These are phyloP conservation scores for Monosporascus sp. DNA, from an alignment of 2,329 filamentous ascomycete species.

Conservation along the genomic window DNA sequence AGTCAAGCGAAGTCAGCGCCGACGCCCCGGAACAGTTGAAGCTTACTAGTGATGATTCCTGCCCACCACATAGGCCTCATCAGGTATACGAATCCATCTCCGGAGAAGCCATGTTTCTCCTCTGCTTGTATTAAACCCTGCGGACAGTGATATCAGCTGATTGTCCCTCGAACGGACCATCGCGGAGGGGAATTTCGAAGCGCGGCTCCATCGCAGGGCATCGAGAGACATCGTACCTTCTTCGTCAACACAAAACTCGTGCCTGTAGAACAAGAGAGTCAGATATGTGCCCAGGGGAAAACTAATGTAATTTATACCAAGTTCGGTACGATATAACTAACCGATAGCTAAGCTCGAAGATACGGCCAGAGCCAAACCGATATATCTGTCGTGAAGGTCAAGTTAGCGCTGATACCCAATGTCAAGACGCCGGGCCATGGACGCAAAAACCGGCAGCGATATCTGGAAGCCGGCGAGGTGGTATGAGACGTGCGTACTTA, in stretches of 20 bases:
- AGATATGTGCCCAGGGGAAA: slow-evolving; percentile 4
- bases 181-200: neutral
- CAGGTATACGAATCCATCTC: slow-evolving; percentile 91
- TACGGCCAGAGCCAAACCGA: slow-evolving; percentile 71
- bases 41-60: slow-evolving; percentile 80
- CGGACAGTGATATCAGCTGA: slow-evolving; percentile 9
- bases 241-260: slow-evolving; percentile 99
- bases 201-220: slow-evolving; percentile 2
- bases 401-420: slow-evolving; percentile 25
- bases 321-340: slow-evolving; percentile 33
- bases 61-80: slow-evolving; percentile 97
- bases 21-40: slow-evolving; percentile 7
- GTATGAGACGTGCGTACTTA: slow-evolving; percentile 32
- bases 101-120: slow-evolving; percentile 90
- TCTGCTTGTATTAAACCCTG: slow-evolving; percentile 87
- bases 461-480: slow-evolving; percentile 4
- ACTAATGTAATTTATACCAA: neutral
- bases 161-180: neutral
- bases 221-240: slow-evolving; percentile 57
- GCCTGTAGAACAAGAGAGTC: slow-evolving; percentile 43
- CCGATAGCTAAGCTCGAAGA: slow-evolving; percentile 71
- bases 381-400: slow-evolving; percentile 51
- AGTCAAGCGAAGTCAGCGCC: slow-evolving; percentile 1
- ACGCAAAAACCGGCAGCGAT: slow-evolving; percentile 1
- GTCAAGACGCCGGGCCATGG: neutral